These are phyloP conservation scores for Glycyrrhiza uralensis DNA, from an alignment of 306 rosid genomes.

Conservation along the genomic window DNA sequence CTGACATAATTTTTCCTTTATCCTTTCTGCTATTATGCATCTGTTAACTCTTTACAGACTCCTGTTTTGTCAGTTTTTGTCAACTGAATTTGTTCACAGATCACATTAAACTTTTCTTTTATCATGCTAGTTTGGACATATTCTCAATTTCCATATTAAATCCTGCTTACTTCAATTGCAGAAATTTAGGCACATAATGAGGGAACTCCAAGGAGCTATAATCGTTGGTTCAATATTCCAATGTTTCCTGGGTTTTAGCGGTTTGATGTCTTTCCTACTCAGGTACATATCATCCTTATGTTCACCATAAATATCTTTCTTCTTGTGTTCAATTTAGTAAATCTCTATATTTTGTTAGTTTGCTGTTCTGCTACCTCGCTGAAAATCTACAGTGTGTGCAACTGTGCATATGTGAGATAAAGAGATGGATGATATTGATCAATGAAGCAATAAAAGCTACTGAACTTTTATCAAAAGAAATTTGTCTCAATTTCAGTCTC, in stretches of 20 bases:
- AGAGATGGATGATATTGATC: not conserved
- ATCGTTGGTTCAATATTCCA: constrained; percentile 88
- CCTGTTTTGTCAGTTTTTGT: not conserved
- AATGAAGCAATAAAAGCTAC: constrained; percentile 7
- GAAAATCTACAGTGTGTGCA: not conserved
- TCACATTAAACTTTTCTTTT: constrained; percentile 5
- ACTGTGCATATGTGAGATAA: not conserved
- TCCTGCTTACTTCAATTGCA: constrained; percentile 37
- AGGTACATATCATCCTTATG: constrained; percentile 48
- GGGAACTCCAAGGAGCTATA: constrained; percentile 96
- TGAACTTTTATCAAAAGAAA: not conserved
- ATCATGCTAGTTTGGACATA: constrained; percentile 3
- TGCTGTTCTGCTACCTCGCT: not conserved
- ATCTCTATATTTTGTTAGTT: not conserved
- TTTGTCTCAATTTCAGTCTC: not conserved
- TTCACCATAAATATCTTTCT: not conserved
- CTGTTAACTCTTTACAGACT: not conserved
- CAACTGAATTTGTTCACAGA: not conserved
- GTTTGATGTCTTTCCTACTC: constrained; percentile 78
- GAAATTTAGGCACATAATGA: constrained; percentile 96
- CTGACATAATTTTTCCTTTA: not conserved
- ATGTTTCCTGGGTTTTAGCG: constrained; percentile 77
- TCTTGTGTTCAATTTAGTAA: constrained; percentile 4
- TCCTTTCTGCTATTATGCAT: not conserved
- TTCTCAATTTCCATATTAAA: constrained; percentile 20